Conservation (phyloP, 2,329 filamentous ascomycete genomes). For the Lecanicillium sp. region DNA sequence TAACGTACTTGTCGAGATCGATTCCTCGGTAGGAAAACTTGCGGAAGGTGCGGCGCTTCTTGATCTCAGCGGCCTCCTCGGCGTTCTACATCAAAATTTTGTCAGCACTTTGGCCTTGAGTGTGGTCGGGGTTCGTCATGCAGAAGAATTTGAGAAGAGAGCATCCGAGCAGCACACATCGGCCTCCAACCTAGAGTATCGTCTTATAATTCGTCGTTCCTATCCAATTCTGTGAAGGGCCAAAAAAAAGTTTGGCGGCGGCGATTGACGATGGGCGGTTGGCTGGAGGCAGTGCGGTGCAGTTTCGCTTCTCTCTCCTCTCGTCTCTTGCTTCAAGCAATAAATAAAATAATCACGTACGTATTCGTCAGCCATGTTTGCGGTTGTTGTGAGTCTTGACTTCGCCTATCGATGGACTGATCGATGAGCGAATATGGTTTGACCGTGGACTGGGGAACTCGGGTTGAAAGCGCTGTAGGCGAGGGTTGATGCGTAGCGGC, state of each 20-base stretch:
- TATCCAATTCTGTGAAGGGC: too few relatives aligned
- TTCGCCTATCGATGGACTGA: slow-evolving; percentile 35
- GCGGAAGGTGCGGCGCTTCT: slow-evolving; percentile 99
- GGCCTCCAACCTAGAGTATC: too few relatives aligned
- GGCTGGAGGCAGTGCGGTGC: slow-evolving; percentile 18
- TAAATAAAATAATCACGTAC: slow-evolving; percentile 47
- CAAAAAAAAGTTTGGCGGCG: neutral
- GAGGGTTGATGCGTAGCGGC: slow-evolving; percentile 7
- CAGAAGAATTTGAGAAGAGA: too few relatives aligned
- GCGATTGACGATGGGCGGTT: neutral
- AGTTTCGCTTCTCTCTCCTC: slow-evolving; percentile 2
- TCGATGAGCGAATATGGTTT: slow-evolving; percentile 32
- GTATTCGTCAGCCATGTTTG: slow-evolving; percentile 85
- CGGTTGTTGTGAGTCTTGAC: slow-evolving; percentile 33
- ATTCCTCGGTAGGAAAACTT: slow-evolving; percentile 99
- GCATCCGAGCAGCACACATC: too few relatives aligned
- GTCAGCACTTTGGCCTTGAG: slow-evolving; percentile 19
- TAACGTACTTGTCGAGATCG: slow-evolving; percentile 97
- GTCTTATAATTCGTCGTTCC: too few relatives aligned
- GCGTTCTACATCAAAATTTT: slow-evolving; percentile 58
- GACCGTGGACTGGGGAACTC: slow-evolving; percentile 9
- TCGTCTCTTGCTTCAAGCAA: slow-evolving; percentile 6
- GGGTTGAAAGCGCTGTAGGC: slow-evolving; percentile 23
- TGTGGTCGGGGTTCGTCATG: slow-evolving; percentile 7
- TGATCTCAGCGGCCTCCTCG: slow-evolving; percentile 97